phyloP scores from a whole-genome alignment of 257 asterid species.

The Solanum megistacrolobum region DNA sequence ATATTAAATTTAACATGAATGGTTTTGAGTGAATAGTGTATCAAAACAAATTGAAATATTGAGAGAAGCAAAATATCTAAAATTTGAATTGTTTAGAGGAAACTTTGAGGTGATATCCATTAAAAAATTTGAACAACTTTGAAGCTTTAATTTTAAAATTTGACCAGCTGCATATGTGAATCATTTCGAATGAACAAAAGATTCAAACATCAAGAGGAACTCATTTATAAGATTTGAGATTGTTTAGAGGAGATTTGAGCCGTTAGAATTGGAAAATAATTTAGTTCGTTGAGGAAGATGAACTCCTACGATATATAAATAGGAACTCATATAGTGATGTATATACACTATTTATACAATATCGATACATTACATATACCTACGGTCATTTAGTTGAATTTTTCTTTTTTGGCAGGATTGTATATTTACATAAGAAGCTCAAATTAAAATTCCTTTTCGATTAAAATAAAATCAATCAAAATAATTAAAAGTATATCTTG shows the following conservation, averaged over 20 bases:
- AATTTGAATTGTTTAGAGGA: not conserved
- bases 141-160: too few species aligned
- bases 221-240: not conserved
- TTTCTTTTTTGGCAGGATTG: not conserved
- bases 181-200: not conserved
- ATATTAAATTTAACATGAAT: too few species aligned
- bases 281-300: not conserved
- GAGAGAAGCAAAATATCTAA: too few species aligned
- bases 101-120: not conserved
- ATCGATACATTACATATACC: not conserved
- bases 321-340: too few species aligned
- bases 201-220: not conserved
- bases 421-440: not conserved
- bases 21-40: too few species aligned
- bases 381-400: not conserved
- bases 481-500: too few species aligned
- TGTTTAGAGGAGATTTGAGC: not conserved
- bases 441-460: not conserved
- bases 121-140: too few species aligned
- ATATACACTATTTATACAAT: not conserved
- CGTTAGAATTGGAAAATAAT: not conserved
- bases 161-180: not conserved
- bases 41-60: too few species aligned
- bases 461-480: too few species aligned
- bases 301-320: not conserved